Evolutionary conservation across 306 rosid species (phyloP).

Genomic region (Heteromeles arbutifolia): DNA sequence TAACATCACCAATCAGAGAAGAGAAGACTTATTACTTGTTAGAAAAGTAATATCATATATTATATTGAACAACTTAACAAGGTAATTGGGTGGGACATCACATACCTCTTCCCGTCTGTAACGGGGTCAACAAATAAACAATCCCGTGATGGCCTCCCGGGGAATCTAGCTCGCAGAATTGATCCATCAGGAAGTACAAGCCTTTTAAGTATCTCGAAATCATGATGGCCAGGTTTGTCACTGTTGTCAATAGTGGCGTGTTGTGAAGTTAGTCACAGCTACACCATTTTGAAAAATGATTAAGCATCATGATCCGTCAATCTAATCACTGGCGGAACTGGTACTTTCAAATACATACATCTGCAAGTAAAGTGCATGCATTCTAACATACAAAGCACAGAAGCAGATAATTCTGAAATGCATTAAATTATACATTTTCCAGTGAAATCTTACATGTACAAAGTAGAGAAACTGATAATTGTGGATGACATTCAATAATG

Average conservation of each 20-base stretch:
- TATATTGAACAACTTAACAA: background rate
- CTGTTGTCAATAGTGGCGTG: slow-evolving; percentile 8
- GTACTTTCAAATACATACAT: background rate
- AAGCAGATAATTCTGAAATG: background rate
- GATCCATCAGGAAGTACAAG: slow-evolving; percentile 39
- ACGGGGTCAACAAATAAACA: slow-evolving; percentile 37
- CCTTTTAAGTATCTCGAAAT: slow-evolving; percentile 28
- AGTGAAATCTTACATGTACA: background rate
- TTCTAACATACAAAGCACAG: background rate
- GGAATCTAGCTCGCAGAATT: slow-evolving; percentile 29
- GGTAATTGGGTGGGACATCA: background rate
- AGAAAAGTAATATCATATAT: background rate
- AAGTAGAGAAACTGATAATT: background rate
- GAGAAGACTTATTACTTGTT: background rate
- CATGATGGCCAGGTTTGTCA: slow-evolving; percentile 41
- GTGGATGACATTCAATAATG: too few species aligned
- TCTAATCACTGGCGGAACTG: background rate
- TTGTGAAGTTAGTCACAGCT: background rate
- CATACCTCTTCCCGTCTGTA: slow-evolving; percentile 29
- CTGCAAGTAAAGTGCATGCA: background rate
- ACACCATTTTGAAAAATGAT: background rate
- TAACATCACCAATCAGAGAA: background rate
- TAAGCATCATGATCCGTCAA: background rate
- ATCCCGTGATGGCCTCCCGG: slow-evolving; percentile 39
- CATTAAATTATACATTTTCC: background rate